These are phyloP conservation scores for Mitragyna speciosa DNA, from an alignment of 257 asterid genomes.

Conservation along the genomic window DNA sequence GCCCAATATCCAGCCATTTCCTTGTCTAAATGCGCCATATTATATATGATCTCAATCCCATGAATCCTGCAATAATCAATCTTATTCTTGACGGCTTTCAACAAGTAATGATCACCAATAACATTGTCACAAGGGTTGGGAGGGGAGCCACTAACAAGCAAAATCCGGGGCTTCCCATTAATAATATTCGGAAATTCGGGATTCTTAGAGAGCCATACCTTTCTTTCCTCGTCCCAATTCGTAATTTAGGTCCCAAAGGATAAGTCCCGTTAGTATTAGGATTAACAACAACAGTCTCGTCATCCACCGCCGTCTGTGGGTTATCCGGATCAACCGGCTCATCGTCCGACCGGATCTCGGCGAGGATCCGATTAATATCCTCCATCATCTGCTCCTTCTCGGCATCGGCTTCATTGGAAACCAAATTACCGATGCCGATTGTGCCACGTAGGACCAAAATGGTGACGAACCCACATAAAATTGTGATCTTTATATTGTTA, in stretches of 20 bases:
- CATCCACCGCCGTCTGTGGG: conserved; percentile 16
- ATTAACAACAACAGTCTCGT: conserved; percentile 28
- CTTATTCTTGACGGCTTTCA: conserved; percentile 74
- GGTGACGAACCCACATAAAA: conserved; percentile 83
- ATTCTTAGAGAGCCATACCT: conserved; percentile 66
- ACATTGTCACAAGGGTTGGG: conserved; percentile 86
- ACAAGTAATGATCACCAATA: conserved; percentile 87
- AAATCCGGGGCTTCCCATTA: conserved; percentile 66
- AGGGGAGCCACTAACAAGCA: conserved; percentile 86
- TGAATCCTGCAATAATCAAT: conserved; percentile 94
- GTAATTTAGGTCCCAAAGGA: conserved; percentile 63
- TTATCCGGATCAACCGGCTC: conserved; percentile 55
- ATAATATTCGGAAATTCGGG: conserved; percentile 59
- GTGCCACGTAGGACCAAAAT: conserved; percentile 88
- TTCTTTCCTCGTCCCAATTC: conserved; percentile 66
- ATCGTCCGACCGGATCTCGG: conserved; percentile 70
- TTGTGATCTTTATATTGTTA: conserved; percentile 74
- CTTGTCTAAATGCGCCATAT: conserved; percentile 87
- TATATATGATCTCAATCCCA: conserved; percentile 87
- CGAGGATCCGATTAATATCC: conserved; percentile 70
- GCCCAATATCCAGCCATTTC: conserved; percentile 93
- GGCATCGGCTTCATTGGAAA: conserved; percentile 59
- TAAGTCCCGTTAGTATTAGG: conserved; percentile 51
- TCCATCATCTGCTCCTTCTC: conserved; percentile 59
- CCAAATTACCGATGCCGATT: conserved; percentile 69